Percentiles rank a stretch among this genome's conserved stretches.
phyloP scores from a whole-genome alignment of 2,329 filamentous ascomycete species.

The Calonectria crousiana region DNA sequence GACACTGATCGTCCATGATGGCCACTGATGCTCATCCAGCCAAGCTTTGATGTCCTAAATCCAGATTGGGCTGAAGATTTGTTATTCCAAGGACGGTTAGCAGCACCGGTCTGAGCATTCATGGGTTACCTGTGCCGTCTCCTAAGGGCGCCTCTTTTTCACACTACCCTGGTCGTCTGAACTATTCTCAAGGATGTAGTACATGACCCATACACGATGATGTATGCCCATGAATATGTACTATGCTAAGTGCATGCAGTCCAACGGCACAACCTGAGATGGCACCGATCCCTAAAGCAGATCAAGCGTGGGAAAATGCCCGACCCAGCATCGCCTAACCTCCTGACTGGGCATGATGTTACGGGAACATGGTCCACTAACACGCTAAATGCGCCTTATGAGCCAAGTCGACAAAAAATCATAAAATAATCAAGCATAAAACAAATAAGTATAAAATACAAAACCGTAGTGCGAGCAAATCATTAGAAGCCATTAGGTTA shows the following conservation, averaged over 20 bases:
- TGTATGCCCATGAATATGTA: background rate
- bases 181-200: background rate
- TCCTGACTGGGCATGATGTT: background rate
- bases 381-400: background rate
- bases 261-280: background rate
- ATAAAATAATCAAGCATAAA: background rate
- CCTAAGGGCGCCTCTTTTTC: conserved; percentile 13
- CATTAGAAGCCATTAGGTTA: background rate
- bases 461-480: background rate
- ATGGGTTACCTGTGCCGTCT: background rate
- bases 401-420: background rate
- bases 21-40: background rate
- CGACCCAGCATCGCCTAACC: background rate
- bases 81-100: conserved; percentile 19
- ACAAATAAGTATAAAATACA: background rate
- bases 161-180: conserved; percentile 4
- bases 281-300: background rate
- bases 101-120: background rate
- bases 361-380: background rate
- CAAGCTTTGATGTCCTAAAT: background rate
- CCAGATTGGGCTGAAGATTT: conserved; percentile 12
- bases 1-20: background rate
- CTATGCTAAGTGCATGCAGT: background rate
- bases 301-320: conserved; percentile 9
- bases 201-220: background rate